Percentiles rank a stretch among this genome's conserved stretches.
Conservation (phyloP, 495 filamentous ascomycete species). For the Lophium mytilinum region DNA sequence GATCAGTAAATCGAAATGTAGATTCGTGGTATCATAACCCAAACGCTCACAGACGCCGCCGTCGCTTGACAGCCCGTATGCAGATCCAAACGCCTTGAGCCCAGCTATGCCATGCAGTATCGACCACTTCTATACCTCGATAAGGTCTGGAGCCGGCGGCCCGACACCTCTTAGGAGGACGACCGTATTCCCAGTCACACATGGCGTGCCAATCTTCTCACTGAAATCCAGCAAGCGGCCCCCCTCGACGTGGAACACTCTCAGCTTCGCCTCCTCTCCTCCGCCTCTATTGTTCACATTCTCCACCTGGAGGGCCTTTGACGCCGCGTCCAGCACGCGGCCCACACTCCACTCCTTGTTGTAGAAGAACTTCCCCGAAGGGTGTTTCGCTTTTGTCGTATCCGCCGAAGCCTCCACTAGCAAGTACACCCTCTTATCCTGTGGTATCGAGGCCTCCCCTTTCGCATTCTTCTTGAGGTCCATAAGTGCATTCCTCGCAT, state of each 20-base stretch:
- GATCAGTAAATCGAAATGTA: no score
- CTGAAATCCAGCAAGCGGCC: constrained; percentile 78
- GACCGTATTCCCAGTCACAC: constrained; percentile 76
- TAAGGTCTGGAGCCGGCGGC: constrained; percentile 45
- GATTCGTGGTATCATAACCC: no score
- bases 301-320: constrained; percentile 67
- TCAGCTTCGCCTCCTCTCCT: constrained; percentile 66
- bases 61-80: no score
- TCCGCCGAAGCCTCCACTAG: constrained; percentile 79
- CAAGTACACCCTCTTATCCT: constrained; percentile 75
- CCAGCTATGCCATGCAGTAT: background rate
- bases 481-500: no score
- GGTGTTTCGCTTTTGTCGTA: constrained; percentile 54
- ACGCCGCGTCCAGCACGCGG: constrained; percentile 77
- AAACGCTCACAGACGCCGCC: no score
- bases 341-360: constrained; percentile 81
- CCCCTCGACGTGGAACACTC: constrained; percentile 87
- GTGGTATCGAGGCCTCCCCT: constrained; percentile 70
- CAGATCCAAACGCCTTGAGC: no score
- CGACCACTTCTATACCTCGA: constrained; percentile 16
- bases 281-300: constrained; percentile 81
- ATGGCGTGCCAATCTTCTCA: constrained; percentile 64
- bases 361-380: constrained; percentile 67
- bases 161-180: constrained; percentile 82
- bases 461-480: constrained; percentile 75